Evolutionary conservation across 306 rosid species (phyloP).

Genomic region (Begonia masoniana): DNA sequence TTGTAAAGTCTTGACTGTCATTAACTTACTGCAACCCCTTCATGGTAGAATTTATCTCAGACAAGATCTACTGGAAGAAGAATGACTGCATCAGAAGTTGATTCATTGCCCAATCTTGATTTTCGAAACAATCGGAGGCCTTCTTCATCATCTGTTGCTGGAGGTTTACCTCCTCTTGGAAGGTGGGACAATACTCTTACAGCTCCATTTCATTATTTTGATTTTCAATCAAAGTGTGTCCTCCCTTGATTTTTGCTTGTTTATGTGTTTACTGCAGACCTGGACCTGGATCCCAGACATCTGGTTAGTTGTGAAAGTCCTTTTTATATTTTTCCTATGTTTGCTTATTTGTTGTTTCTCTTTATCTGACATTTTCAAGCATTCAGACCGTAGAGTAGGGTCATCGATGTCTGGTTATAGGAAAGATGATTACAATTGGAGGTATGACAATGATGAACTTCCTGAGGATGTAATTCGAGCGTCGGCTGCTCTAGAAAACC

Average conservation of each 20-base stretch:
- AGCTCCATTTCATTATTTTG: constrained; percentile 11
- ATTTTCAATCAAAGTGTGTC: constrained; percentile 1
- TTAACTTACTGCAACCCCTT: neutral
- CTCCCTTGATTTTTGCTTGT: neutral
- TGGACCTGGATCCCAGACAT: constrained; percentile 66
- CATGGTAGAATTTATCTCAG: constrained; percentile 70
- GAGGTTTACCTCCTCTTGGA: constrained; percentile 95
- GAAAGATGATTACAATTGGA: constrained; percentile 94
- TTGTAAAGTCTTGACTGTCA: neutral
- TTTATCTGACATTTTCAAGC: constrained; percentile 30
- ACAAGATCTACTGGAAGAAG: constrained; percentile 73
- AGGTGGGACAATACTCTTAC: constrained; percentile 35
- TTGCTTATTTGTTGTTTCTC: constrained; percentile 17
- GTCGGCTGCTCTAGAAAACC: constrained; percentile 82
- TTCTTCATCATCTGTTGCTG: constrained; percentile 74
- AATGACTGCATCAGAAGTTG: constrained; percentile 50
- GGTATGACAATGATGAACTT: constrained; percentile 77
- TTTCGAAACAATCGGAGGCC: constrained; percentile 69
- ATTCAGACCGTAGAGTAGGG: constrained; percentile 93
- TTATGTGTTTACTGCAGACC: constrained; percentile 39
- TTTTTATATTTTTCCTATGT: constrained; percentile 8
- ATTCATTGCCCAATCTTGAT: constrained; percentile 60
- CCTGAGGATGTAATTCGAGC: constrained; percentile 77
- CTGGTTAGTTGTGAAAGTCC: constrained; percentile 51
- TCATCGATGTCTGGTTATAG: constrained; percentile 66